A percentile compares a stretch with the other conserved stretches of the same genome.
Evolutionary conservation across 306 rosid species (phyloP).

Genomic region (Cicer judaicum): DNA sequence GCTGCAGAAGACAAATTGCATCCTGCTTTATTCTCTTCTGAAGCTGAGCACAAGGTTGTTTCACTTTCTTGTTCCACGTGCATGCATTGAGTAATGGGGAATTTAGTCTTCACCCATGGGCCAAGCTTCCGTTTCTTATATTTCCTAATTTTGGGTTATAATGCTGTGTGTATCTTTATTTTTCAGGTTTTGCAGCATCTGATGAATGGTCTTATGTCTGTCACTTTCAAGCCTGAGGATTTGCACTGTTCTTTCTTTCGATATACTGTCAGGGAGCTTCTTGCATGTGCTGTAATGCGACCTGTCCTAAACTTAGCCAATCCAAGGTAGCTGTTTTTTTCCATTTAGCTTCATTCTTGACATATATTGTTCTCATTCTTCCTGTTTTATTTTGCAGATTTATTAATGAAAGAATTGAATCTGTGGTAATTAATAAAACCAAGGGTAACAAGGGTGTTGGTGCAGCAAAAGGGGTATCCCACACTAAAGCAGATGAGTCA

Average conservation of each 20-base stretch:
- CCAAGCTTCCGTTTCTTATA: constrained; percentile 30
- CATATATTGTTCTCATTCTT: constrained; percentile 43
- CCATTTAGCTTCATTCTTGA: constrained; percentile 38
- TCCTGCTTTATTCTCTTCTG: constrained; percentile 97
- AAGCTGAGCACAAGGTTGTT: constrained; percentile 95
- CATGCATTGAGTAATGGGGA: constrained; percentile 28
- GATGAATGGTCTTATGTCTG: constrained; percentile 84
- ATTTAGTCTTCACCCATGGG: constrained; percentile 38
- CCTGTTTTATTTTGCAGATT: constrained; percentile 67
- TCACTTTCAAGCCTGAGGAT: constrained; percentile 79
- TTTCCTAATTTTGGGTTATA: constrained; percentile 39
- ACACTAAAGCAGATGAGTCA: constrained; percentile 59
- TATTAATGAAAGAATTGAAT: constrained; percentile 90
- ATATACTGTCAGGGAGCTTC: constrained; percentile 85
- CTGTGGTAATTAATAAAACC: constrained; percentile 68
- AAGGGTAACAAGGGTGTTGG: constrained; percentile 62
- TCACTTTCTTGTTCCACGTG: constrained; percentile 39
- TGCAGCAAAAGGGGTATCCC: constrained; percentile 52
- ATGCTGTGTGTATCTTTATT: constrained; percentile 45
- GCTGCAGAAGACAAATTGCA: constrained; percentile 87
- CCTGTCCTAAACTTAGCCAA: constrained; percentile 86
- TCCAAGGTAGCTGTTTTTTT: constrained; percentile 68
- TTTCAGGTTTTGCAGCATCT: constrained; percentile 93
- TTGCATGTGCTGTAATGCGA: constrained; percentile 94
- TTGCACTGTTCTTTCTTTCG: constrained; percentile 88